Base-by-base conservation (phyloP, 2,329 filamentous ascomycete species). In the Calonectria multiphialidica region DNA sequence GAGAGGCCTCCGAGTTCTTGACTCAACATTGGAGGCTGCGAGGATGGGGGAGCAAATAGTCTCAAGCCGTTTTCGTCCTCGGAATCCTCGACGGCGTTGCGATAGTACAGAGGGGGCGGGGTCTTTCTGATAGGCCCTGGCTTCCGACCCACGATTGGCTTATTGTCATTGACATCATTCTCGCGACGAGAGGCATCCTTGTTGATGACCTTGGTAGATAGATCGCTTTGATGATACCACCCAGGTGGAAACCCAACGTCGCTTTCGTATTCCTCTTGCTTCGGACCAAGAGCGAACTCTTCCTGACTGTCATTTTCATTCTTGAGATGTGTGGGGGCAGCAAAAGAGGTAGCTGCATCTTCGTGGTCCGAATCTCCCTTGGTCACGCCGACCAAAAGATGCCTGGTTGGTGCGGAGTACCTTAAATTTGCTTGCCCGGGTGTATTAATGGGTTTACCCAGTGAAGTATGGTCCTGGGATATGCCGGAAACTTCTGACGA, bases 71-170 rank as follows among this genome's bases (percentile, higher is more conserved):
- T 1, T 33, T 18, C 44, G 8, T 63, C 28, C 1, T 44, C 63
- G 13, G 40, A 50, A 23, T 55, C 55, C 21, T 55, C 42, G 5
- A 18, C 23, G 2, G 49, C 49, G 2, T 18, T 30, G 3, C 18
- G 12, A 25, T 67, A 71, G 12, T 59, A 65, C 6, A 71, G n/a
- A 6, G 70, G 66, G 18, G 68, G 59, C 15, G 65, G 59, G 15
- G 13, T 28, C 18, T 35, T 40, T 5, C 10, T 28, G 49, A 35
- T 9, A 5, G 23, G 35, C n/a, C 70, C 47, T 44, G 37, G 40
- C 15, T 23, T 77, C 67, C 16, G 66, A 15, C 59, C 76, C 73
- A 59, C 66, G 23, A 8, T 45, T 15, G 33, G 23, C 5, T 23
- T 16, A 7, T 10, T 9, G 13, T 5, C 2, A 40, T 40, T 42